A percentile compares a stretch with the other conserved stretches of the same genome.
These are phyloP conservation scores for Fusarium musae DNA, from an alignment of 2,329 filamentous ascomycete genomes.

Conservation along the genomic window DNA sequence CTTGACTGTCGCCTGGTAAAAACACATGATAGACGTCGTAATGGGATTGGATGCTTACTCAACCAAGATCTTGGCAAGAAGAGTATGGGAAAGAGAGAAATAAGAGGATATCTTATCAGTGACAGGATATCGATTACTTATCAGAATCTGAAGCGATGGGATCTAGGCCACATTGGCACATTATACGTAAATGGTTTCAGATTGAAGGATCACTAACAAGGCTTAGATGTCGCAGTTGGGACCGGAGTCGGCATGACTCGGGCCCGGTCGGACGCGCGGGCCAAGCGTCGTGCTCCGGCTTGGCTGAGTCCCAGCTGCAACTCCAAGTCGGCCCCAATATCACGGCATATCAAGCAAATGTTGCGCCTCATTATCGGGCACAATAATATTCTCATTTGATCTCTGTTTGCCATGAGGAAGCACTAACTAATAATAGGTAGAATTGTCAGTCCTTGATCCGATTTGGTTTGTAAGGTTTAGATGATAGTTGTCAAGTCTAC, in stretches of 20 bases:
- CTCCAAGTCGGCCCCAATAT: not conserved
- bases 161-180: not conserved
- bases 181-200: not conserved
- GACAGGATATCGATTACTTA: not conserved
- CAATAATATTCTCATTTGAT: not conserved
- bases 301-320: not conserved
- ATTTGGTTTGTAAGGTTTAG: not conserved
- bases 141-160: not conserved
- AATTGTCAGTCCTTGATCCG: not conserved
- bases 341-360: not conserved
- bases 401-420: not conserved
- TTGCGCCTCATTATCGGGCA: not conserved
- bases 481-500: not conserved
- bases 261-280: not conserved
- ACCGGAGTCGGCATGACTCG: constrained; percentile 4
- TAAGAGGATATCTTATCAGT: too few species aligned
- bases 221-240: not conserved
- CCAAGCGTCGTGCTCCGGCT: not conserved
- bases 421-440: fast-evolving
- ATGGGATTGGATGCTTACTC: not conserved
- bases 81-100: not conserved
- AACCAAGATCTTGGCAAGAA: not conserved
- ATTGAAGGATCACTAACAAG: not conserved
- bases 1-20: not conserved
- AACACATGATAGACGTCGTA: not conserved